These are phyloP conservation scores for Ascochyta clinopodiicola DNA, from an alignment of 2,329 filamentous ascomycete species.

Conservation along the genomic window DNA sequence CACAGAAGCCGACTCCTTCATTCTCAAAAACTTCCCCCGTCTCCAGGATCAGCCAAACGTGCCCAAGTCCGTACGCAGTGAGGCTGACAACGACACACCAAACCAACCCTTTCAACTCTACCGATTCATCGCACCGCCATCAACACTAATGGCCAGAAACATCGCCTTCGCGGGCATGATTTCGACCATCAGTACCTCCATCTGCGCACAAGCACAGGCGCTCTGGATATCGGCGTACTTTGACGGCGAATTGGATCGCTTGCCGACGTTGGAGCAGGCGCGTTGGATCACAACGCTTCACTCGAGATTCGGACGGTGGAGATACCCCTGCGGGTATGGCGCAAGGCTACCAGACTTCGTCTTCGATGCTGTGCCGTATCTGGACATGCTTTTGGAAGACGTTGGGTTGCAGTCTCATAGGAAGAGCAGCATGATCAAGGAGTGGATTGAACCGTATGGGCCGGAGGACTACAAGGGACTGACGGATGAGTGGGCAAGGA, in stretches of 20 bases:
- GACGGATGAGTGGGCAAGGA: conserved; percentile 58
- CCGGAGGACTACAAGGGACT: conserved; percentile 64
- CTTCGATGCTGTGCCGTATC: conserved; percentile 77
- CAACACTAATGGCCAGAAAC: conserved; percentile 13
- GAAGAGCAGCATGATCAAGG: conserved; percentile 8
- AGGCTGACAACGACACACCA: conserved; percentile 6
- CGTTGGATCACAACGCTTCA: conserved; percentile 62
- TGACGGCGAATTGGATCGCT: conserved; percentile 53
- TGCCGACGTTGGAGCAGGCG: conserved; percentile 19
- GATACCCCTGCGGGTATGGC: conserved; percentile 70
- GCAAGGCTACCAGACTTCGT: conserved; percentile 71
- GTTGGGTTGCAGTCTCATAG: conserved; percentile 11
- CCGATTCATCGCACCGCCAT: conserved; percentile 53
- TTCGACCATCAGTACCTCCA: conserved; percentile 46
- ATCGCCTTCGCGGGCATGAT: conserved; percentile 38
- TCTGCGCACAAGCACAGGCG: conserved; percentile 49
- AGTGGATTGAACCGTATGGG: conserved; percentile 58
- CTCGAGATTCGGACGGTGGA: conserved; percentile 58
- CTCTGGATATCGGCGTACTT: conserved; percentile 68
- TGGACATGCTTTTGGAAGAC: conserved; percentile 61
- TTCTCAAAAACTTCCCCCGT: conserved; percentile 19
- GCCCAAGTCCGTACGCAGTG: conserved; percentile 10
- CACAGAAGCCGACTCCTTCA: conserved; percentile 39
- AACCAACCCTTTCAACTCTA: conserved; percentile 47
- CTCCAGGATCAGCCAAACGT: conserved; percentile 13